These are phyloP conservation scores for Tricholoma saponaceum DNA, from an alignment of 768 basidiomycete genomes.

Conservation along the genomic window DNA sequence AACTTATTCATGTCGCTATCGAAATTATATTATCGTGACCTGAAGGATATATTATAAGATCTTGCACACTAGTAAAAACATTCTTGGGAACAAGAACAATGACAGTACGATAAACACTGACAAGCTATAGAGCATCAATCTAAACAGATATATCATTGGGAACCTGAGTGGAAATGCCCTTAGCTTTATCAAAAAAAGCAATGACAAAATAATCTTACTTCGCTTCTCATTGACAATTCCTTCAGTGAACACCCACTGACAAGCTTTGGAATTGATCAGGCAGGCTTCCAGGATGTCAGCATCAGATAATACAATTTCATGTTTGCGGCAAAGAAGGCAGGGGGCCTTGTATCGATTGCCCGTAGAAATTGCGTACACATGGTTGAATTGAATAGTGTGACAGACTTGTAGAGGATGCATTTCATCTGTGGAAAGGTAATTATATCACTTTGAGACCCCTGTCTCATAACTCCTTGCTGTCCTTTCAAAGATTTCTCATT, in stretches of 20 bases:
- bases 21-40: no score
- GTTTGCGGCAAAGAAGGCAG: slow-evolving; percentile 15
- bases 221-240: slow-evolving; percentile 14
- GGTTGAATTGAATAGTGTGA: no score
- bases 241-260: slow-evolving; percentile 21
- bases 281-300: slow-evolving; percentile 18
- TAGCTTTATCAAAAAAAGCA: no score
- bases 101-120: no score
- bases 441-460: slow-evolving; percentile 1
- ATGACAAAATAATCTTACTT: slow-evolving; percentile 7
- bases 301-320: slow-evolving; percentile 23
- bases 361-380: slow-evolving; percentile 17
- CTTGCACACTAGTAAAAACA: no score
- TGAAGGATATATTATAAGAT: no score
- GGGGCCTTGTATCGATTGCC: slow-evolving; percentile 13
- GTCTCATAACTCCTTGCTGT: slow-evolving; percentile 15
- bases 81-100: no score
- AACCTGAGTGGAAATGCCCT: neutral
- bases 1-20: no score
- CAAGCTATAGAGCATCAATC: no score
- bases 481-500: slow-evolving; percentile 22
- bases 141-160: neutral
- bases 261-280: no score
- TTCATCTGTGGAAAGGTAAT: slow-evolving; percentile 14
- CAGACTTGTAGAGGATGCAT: slow-evolving; percentile 17